Conservation (phyloP, 768 basidiomycete species). For the Tricholoma furcatifolium region DNA sequence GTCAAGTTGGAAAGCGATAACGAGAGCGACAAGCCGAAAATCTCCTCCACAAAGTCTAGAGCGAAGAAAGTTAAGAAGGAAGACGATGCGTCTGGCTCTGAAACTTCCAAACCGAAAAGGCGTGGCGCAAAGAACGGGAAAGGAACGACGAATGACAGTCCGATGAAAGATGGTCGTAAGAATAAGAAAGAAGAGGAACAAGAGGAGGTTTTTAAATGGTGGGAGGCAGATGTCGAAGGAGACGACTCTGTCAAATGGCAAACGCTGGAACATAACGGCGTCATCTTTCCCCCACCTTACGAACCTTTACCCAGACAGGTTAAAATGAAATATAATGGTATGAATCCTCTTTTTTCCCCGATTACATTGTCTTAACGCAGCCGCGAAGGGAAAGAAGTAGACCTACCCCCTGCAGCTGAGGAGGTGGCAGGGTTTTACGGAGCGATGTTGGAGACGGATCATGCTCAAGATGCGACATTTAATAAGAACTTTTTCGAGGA, state of each 20-base stretch:
- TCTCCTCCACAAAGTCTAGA: constrained; percentile 42
- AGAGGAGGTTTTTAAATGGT: constrained; percentile 81
- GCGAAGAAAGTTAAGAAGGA: constrained; percentile 59
- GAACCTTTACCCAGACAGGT: constrained; percentile 76
- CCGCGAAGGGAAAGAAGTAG: constrained; percentile 65
- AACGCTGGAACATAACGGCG: constrained; percentile 92
- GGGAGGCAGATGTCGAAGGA: constrained; percentile 74
- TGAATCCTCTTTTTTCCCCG: constrained; percentile 20
- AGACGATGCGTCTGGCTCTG: constrained; percentile 39
- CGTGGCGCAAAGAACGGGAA: constrained; percentile 40
- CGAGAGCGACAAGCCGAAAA: constrained; percentile 47
- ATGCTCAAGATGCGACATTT: constrained; percentile 85
- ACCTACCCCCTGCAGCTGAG: constrained; percentile 83
- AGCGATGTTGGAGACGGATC: constrained; percentile 89
- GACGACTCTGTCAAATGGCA: constrained; percentile 88
- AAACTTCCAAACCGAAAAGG: constrained; percentile 47
- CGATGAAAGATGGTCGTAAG: constrained; percentile 48
- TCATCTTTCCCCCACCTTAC: constrained; percentile 95
- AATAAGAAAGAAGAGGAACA: constrained; percentile 63
- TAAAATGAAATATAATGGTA: constrained; percentile 96
- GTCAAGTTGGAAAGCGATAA: constrained; percentile 50
- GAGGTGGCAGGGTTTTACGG: constrained; percentile 98
- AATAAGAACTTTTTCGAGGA: constrained; percentile 96
- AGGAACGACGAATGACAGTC: constrained; percentile 34
- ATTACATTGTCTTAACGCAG: constrained; percentile 8